These are phyloP conservation scores for Alternaria sp. DNA, from an alignment of 2,329 filamentous ascomycete species.

Conservation along the genomic window DNA sequence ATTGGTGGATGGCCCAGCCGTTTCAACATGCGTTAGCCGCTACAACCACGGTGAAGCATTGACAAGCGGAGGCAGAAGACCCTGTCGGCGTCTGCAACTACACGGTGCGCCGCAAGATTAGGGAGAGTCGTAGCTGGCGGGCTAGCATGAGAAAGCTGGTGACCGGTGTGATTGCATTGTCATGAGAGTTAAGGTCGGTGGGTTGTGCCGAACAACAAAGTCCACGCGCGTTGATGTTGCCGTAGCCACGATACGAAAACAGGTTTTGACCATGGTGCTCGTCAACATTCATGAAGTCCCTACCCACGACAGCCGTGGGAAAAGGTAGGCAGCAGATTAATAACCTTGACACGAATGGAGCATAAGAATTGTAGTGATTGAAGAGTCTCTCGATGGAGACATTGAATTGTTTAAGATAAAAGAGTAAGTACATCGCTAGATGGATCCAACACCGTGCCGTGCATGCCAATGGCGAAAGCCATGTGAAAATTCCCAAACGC, in stretches of 20 bases:
- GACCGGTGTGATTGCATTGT: not conserved
- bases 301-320: too few relatives aligned
- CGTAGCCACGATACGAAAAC: not conserved
- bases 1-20: slow-evolving; percentile 1
- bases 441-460: slow-evolving; percentile 12
- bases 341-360: too few relatives aligned
- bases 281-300: too few relatives aligned
- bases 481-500: slow-evolving; percentile 14
- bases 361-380: not conserved
- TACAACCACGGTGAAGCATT: slow-evolving; percentile 10
- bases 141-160: not conserved
- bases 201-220: not conserved
- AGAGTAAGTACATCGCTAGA: slow-evolving; percentile 12
- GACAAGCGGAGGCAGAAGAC: slow-evolving; percentile 4
- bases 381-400: slow-evolving; percentile 5
- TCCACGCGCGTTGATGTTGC: slow-evolving; percentile 1
- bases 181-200: not conserved
- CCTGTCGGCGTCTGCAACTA: slow-evolving; percentile 9
- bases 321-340: too few relatives aligned
- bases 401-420: slow-evolving; percentile 12
- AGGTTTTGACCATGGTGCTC: not conserved
- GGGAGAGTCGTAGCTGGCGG: slow-evolving; percentile 3
- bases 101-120: slow-evolving; percentile 5
- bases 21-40: slow-evolving; percentile 2
- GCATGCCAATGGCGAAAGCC: slow-evolving; percentile 12